A percentile compares a stretch with the other conserved stretches of the same genome.
Evolutionary conservation across 768 basidiomycete genomes (phyloP).

Genomic region (Pilatotrama ljubarskyi): DNA sequence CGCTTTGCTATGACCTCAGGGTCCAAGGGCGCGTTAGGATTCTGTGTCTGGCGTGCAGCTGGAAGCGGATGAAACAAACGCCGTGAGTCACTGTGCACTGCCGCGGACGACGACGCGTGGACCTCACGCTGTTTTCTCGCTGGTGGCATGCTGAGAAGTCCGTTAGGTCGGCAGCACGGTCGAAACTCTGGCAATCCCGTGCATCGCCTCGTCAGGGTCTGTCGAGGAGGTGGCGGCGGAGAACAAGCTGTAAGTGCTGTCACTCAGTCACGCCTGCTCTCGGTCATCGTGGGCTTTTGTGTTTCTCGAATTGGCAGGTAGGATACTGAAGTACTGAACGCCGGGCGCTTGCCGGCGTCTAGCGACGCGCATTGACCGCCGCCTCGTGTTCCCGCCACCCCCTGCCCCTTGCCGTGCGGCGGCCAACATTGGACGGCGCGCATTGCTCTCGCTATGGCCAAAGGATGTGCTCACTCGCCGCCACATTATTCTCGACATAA

Average conservation of each 20-base stretch:
- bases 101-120: background rate
- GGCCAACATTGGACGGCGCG: background rate
- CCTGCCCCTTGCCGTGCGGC: background rate
- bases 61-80: slow-evolving; percentile 16
- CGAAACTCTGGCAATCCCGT: background rate
- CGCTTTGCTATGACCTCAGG: slow-evolving; percentile 74
- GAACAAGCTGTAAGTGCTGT: background rate
- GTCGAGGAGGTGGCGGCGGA: background rate
- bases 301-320: background rate
- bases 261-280: background rate
- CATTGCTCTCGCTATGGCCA: background rate
- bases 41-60: slow-evolving; percentile 52
- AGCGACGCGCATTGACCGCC: background rate
- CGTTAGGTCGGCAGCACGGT: background rate
- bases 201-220: slow-evolving; percentile 7
- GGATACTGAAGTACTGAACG: slow-evolving; percentile 18
- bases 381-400: background rate
- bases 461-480: too few species aligned
- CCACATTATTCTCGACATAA: background rate
- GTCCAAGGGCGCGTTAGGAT: slow-evolving; percentile 41
- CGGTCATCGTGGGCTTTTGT: background rate
- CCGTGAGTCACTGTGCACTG: background rate
- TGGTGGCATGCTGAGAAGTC: slow-evolving; percentile 8
- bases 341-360: background rate
- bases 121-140: slow-evolving; percentile 13